Base-by-base conservation (phyloP, 371 early-diverging fungal genomes). In the Apophysomyces sp. region DNA sequence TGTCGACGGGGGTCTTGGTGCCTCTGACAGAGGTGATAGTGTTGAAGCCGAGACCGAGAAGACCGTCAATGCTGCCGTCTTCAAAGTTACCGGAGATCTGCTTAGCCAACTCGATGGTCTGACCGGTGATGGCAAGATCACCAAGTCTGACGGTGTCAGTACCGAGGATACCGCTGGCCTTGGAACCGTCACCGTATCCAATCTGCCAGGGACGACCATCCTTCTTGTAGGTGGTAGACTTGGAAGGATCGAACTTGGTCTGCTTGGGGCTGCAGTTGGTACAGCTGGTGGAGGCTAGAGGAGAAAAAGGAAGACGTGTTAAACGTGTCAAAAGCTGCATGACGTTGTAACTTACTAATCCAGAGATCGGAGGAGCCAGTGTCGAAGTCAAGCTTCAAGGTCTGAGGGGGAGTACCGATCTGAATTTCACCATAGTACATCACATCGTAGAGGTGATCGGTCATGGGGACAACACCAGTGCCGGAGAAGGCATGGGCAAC, bases 311-410 rank as follows among this genome's bases (percentile, higher is more conserved):
- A n/a, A n/a, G n/a, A n/a, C n/a, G n/a, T n/a, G n/a, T n/a, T n/a
- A n/a, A n/a, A n/a, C n/a, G n/a, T n/a, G n/a, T n/a, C n/a, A n/a
- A n/a, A n/a, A n/a, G n/a, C n/a, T n/a, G n/a, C n/a, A n/a, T n/a
- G n/a, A n/a, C n/a, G n/a, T n/a, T n/a, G n/a, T 30, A 4, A 39
- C 59, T 29, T 65, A 69, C 70, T 65, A 41, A 69, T 58, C 90
- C 90, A 90, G 55, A 88, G 72, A 54, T 89, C 80, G 32, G 83
- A 73, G 0, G 90, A 90, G 0, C 90, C 89, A 4, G 91, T 91
- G 65, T 91, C 91, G 57, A 92, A 86, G 54, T 88, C 77, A 16
- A 92, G 78, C 57, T 80, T 73, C 59, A 91, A 73, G n/a, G 44
- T 62, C 60, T 91, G 88, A 4, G 81, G 75, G 13, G 92, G 91